Percentiles rank a stretch among this genome's conserved stretches.
These are phyloP conservation scores for Dendrocalamus sinicus DNA, from an alignment of 176 grass and related monocot species.

Conservation along the genomic window DNA sequence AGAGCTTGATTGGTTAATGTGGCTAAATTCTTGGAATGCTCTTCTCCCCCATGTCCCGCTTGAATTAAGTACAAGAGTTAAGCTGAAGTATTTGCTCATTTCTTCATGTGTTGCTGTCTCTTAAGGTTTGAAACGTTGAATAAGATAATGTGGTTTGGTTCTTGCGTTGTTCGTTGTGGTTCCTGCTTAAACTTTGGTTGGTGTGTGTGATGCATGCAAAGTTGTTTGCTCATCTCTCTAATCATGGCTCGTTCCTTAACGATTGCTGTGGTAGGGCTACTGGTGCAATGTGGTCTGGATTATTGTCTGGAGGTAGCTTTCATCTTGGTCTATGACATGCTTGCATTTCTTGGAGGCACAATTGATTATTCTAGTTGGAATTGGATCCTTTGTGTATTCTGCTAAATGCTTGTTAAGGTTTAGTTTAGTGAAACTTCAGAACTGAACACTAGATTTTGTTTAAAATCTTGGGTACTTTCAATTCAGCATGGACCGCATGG, in stretches of 20 bases:
- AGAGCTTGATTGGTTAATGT: not conserved
- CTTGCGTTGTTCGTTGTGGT: not conserved
- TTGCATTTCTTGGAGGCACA: not conserved
- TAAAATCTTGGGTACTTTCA: not conserved
- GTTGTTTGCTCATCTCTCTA: not conserved
- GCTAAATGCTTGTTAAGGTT: not conserved
- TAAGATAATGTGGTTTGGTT: not conserved
- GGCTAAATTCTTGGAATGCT: not conserved
- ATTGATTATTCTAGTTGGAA: not conserved
- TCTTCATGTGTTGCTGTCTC: not conserved
- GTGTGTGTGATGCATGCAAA: not conserved
- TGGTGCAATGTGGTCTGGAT: not conserved
- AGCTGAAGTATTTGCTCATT: not conserved
- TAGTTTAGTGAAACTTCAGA: not conserved
- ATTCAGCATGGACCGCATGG: not conserved
- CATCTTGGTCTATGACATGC: not conserved
- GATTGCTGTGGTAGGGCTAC: not conserved
- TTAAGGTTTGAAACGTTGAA: no score
- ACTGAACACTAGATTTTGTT: not conserved
- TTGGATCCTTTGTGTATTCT: not conserved
- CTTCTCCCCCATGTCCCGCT: not conserved
- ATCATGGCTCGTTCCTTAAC: not conserved
- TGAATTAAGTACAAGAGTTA: not conserved
- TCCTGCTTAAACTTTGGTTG: not conserved
- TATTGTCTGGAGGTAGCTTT: not conserved